phyloP scores from a whole-genome alignment of 257 asterid species.

The Schizonepeta tenuifolia region DNA sequence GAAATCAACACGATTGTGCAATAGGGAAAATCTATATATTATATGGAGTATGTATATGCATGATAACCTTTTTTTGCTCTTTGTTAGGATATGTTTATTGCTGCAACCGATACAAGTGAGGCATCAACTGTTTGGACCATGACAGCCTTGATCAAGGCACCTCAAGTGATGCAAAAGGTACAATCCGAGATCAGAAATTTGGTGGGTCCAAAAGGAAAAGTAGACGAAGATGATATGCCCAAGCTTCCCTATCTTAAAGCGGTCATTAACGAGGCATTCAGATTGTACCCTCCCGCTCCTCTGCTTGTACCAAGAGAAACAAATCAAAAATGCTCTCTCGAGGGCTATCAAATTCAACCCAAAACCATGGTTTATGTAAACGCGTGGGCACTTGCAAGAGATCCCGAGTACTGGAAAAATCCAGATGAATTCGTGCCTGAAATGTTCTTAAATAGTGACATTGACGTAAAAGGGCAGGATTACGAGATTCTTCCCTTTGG shows the following conservation, averaged over 20 bases:
- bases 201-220: neutral
- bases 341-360: neutral
- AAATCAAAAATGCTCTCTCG: neutral
- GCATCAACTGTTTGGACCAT: neutral
- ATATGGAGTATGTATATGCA: too few species aligned
- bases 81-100: neutral
- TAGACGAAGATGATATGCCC: neutral
- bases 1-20: too few species aligned
- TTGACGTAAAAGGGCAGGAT: neutral
- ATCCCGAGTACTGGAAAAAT: constrained; percentile 3
- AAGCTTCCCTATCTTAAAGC: neutral
- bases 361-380: neutral
- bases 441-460: neutral
- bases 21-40: too few species aligned
- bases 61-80: neutral
- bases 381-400: neutral
- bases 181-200: neutral
- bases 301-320: constrained; percentile 1
- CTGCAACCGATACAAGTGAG: neutral
- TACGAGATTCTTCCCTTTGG: neutral
- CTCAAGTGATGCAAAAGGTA: neutral
- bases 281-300: neutral
- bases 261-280: neutral
- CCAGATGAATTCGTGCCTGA: neutral
- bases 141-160: neutral